A percentile compares a stretch with the other conserved stretches of the same genome.
These are phyloP conservation scores for Boletus tylopilopsis DNA, from an alignment of 768 basidiomycete genomes.

Conservation along the genomic window DNA sequence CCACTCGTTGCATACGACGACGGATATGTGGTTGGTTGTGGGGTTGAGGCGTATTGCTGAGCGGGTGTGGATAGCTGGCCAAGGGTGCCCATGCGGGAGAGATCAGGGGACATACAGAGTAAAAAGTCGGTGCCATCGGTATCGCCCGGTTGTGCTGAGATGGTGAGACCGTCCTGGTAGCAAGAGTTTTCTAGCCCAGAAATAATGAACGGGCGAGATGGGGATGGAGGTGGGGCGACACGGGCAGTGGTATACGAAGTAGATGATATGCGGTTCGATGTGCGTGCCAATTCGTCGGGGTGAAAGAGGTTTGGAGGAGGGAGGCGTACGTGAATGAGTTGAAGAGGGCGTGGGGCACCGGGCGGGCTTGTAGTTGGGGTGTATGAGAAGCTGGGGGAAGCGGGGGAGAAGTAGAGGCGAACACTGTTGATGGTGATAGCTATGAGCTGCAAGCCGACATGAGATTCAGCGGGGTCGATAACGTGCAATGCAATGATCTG, in stretches of 20 bases:
- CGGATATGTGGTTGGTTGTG: slow-evolving; percentile 38
- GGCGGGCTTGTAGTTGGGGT: slow-evolving; percentile 30
- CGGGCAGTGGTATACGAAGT: slow-evolving; percentile 47
- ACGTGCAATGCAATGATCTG: slow-evolving; percentile 68
- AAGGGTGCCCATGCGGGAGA: slow-evolving; percentile 65
- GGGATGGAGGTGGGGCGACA: slow-evolving; percentile 38
- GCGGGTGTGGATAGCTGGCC: slow-evolving; percentile 55
- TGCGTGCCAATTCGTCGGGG: slow-evolving; percentile 62
- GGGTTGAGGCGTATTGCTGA: slow-evolving; percentile 33
- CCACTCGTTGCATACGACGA: slow-evolving; percentile 38
- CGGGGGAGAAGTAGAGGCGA: slow-evolving; percentile 77
- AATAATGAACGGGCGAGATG: slow-evolving; percentile 55
- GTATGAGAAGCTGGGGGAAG: slow-evolving; percentile 47
- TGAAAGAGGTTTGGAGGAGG: slow-evolving; percentile 74
- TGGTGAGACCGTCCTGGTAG: slow-evolving; percentile 61
- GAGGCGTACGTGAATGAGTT: slow-evolving; percentile 75
- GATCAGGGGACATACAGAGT: slow-evolving; percentile 71
- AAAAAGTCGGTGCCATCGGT: slow-evolving; percentile 71
- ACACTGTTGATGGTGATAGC: slow-evolving; percentile 80
- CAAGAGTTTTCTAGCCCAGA: slow-evolving; percentile 58
- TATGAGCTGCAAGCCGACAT: slow-evolving; percentile 67
- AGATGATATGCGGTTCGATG: slow-evolving; percentile 42
- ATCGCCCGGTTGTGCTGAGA: slow-evolving; percentile 74
- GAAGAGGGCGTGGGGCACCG: slow-evolving; percentile 41
- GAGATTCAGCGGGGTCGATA: slow-evolving; percentile 63